Conservation (phyloP, 352 stramenopile genomes). For the Phytophthora pinifolia region DNA sequence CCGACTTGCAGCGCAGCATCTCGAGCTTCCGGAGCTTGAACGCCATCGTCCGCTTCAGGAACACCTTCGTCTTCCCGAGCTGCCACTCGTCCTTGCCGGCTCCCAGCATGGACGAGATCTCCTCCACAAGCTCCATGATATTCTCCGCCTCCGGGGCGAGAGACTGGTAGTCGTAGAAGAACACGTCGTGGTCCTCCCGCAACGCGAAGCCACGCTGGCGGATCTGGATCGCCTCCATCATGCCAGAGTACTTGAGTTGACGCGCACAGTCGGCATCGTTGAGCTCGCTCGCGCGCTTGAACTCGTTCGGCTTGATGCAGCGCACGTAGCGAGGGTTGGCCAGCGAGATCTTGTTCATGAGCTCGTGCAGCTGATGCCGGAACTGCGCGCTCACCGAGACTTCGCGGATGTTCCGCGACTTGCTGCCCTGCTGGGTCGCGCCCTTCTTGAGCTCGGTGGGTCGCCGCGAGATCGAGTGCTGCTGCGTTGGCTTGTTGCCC, state of each 20-base stretch:
- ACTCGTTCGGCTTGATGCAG: constrained; percentile 89
- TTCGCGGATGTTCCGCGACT: constrained; percentile 84
- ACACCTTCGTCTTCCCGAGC: constrained; percentile 88
- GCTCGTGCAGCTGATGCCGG: constrained; percentile 85
- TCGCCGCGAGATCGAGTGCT: constrained; percentile 66
- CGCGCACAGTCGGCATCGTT: constrained; percentile 84
- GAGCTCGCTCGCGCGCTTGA: constrained; percentile 75
- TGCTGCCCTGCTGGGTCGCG: constrained; percentile 40
- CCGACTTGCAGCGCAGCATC: constrained; percentile 79
- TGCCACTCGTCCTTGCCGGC: constrained; percentile 90
- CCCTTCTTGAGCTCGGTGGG: constrained; percentile 57
- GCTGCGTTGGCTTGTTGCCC: constrained; percentile 67
- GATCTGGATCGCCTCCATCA: constrained; percentile 92
- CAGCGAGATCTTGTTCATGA: constrained; percentile 90
- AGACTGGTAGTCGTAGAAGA: constrained; percentile 91
- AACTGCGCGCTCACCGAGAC: constrained; percentile 89
- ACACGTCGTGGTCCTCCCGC: constrained; percentile 88
- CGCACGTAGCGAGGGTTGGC: constrained; percentile 88
- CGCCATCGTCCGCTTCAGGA: constrained; percentile 77
- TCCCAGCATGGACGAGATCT: constrained; percentile 85
- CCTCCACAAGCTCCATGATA: constrained; percentile 79
- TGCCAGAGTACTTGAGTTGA: constrained; percentile 90
- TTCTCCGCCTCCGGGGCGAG: constrained; percentile 82
- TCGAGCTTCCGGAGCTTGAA: constrained; percentile 86
- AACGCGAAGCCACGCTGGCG: constrained; percentile 86